Base-by-base conservation (phyloP, 345 rosid species). In the Noccaea caerulescens region DNA sequence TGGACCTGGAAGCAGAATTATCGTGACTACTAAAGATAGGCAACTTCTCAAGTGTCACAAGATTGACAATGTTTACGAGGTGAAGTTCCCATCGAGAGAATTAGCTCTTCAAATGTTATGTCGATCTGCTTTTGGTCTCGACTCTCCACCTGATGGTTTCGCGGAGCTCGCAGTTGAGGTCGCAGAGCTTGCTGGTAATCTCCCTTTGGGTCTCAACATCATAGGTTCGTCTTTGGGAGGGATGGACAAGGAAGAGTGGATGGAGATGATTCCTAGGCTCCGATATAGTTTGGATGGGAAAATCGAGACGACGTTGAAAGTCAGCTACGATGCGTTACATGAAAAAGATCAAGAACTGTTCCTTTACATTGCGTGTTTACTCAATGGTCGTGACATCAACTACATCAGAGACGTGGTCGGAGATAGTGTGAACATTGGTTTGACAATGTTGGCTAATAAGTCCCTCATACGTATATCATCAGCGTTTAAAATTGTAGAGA, bases 391-490 rank as follows among this genome's bases (percentile, higher is more conserved):
- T 0, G 36, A 36, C 0, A 0, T 36, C n/a, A 8, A 56, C 0
- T 16, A 36, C 16, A 56, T 56, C 30, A 36, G 32, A 27, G 54
- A 12, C 20, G 1, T 25, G 38, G 50, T 73, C 0, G 76, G 45
- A 2, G 52, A 30, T 27, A 46, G 57, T 58, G 54, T 25, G 12
- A 10, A 63, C 2, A 13, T 5, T 14, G 43, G 41, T 4, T 5
- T 63, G 4, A 45, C 0, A 14, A 14, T 32, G 5, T 74, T 82
- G 0, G 1, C 49, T 7, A 69, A 76, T 1, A 82, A 66, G 23
- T 72, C 66, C 14, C 71, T 82, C 12, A 13, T 82, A 38, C 10
- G 62, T 49, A 10, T 66, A 30, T 50, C 67, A 4, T 4, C 46
- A 20, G 7, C 2, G 27, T 23, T 23, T 8, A n/a, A 25, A 12